Conservation (phyloP, 2,329 filamentous ascomycete species). For the Trichoderma breve region DNA sequence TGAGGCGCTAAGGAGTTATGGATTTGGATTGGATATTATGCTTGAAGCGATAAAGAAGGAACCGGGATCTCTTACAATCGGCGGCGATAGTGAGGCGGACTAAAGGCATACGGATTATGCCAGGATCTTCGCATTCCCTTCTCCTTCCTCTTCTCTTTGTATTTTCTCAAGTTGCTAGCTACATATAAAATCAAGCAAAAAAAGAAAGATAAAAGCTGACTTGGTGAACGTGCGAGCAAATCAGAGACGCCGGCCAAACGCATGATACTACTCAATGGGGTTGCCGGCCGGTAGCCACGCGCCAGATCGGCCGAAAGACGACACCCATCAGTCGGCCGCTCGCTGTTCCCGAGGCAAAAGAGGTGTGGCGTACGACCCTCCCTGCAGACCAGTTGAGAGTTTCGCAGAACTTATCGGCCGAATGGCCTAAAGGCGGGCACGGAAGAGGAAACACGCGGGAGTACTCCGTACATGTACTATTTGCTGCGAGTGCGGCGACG, state of each 20-base stretch:
- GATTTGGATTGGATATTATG: neutral
- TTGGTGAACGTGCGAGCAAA: slow-evolving; percentile 1
- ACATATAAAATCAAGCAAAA: neutral
- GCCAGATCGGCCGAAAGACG: slow-evolving; percentile 5
- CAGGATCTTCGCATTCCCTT: neutral
- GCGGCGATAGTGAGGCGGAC: neutral
- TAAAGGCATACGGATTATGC: neutral
- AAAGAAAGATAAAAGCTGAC: neutral
- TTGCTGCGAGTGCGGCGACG: neutral
- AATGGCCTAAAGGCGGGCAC: slow-evolving; percentile 12
- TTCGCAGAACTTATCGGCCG: neutral
- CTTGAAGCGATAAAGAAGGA: neutral
- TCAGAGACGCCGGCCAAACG: neutral
- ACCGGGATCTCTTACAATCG: neutral
- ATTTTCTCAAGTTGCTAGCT: neutral
- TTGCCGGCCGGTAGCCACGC: neutral
- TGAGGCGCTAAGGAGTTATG: slow-evolving; percentile 8
- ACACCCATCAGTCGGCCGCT: slow-evolving; percentile 8
- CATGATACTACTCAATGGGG: neutral
- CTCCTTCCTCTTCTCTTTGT: neutral
- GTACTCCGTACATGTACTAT: neutral
- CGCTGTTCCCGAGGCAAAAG: neutral
- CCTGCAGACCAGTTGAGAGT: slow-evolving; percentile 9
- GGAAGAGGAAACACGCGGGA: neutral
- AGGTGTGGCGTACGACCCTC: slow-evolving; percentile 12